A percentile compares a stretch with the other conserved stretches of the same genome.
phyloP scores from a whole-genome alignment of 2,329 filamentous ascomycete species.

The Onygenales sp. region DNA sequence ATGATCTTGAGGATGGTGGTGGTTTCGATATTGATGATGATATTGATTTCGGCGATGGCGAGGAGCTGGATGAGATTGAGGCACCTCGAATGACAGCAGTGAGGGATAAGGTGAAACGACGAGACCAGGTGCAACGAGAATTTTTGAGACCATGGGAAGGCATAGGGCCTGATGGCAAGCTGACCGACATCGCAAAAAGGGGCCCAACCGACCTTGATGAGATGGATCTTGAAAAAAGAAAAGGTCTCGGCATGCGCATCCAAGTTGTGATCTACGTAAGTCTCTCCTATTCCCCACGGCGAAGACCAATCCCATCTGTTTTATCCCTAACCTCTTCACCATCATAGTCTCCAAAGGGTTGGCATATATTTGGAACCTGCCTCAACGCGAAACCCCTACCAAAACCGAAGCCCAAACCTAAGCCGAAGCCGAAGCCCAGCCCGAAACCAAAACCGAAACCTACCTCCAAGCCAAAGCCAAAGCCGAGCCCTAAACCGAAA shows the following conservation, averaged over 20 bases:
- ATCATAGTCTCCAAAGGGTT: conserved; percentile 1
- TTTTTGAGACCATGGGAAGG: not conserved
- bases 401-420: not conserved
- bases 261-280: not conserved
- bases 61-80: not conserved
- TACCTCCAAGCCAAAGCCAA: not conserved
- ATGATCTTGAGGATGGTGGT: too few relatives aligned
- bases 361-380: conserved; percentile 2
- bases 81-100: not conserved
- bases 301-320: not conserved
- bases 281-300: not conserved
- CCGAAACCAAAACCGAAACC: not conserved
- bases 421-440: not conserved
- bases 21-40: not conserved
- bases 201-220: not conserved
- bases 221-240: not conserved
- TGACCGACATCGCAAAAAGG: not conserved
- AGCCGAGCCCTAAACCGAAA: not conserved
- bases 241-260: not conserved
- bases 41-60: not conserved
- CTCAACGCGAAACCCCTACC: not conserved
- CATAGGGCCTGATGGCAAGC: not conserved
- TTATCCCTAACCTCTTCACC: not conserved
- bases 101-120: not conserved
- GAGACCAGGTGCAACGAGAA: not conserved